Percentiles rank a stretch among this genome's conserved stretches.
Conservation (phyloP, 2,329 filamentous ascomycete species). For the Phoma sp. region DNA sequence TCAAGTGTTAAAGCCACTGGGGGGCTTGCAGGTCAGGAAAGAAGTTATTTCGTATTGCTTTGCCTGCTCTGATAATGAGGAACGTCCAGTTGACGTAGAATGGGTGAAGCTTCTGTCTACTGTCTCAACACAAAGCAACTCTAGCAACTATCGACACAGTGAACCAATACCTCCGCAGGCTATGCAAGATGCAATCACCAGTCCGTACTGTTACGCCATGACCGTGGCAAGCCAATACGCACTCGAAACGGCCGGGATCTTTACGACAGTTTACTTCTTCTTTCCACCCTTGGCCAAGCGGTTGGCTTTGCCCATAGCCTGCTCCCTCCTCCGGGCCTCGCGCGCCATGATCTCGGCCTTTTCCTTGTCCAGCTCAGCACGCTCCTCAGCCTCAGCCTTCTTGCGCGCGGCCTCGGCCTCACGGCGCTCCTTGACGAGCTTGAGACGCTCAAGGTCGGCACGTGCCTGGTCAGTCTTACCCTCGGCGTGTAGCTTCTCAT, state of each 20-base stretch:
- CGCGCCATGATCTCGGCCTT: slow-evolving; percentile 57
- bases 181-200: slow-evolving; percentile 31
- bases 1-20: background rate
- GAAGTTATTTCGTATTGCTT: background rate
- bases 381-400: slow-evolving; percentile 67
- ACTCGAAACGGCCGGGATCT: background rate
- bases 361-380: slow-evolving; percentile 62
- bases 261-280: slow-evolving; percentile 45
- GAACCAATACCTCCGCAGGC: slow-evolving; percentile 26
- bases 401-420: slow-evolving; percentile 83
- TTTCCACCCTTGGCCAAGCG: slow-evolving; percentile 47
- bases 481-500: slow-evolving; percentile 88
- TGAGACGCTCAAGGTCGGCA: slow-evolving; percentile 83
- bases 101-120: slow-evolving; percentile 11
- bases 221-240: background rate
- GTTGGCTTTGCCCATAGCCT: slow-evolving; percentile 54
- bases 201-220: slow-evolving; percentile 20
- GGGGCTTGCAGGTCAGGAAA: background rate
- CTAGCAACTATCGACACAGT: slow-evolving; percentile 1
- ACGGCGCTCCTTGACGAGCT: slow-evolving; percentile 82
- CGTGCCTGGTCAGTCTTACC: slow-evolving; percentile 97
- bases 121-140: slow-evolving; percentile 12
- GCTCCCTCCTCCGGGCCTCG: slow-evolving; percentile 56
- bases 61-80: background rate
- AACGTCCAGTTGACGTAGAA: background rate